Base-by-base conservation (phyloP, 805 yeast genomes). In the Pichia cabralensis region DNA sequence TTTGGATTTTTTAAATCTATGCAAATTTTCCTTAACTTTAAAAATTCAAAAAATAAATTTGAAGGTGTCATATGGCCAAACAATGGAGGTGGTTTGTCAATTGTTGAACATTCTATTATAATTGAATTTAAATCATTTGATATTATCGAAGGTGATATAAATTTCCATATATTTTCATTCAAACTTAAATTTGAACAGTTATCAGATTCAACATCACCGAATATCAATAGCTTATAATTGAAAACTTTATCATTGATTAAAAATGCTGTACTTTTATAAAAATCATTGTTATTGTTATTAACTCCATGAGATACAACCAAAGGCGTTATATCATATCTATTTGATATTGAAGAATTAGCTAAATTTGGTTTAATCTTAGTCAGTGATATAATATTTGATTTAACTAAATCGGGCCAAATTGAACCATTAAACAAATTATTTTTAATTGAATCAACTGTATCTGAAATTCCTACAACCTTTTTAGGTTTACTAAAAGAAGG, bases 131-230 rank as follows among this genome's bases (percentile, higher is more conserved):
- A 56, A 11, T 54, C 39, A 3, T 60, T 53, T 4, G 56, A 30
- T 0, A 60, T 47, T 1, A 80, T 61, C 20, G 61, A 45, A 0
- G 67, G 64, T 1, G 79, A 70, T 3, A 82, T 60, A 14, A 53
- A 44, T 3, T 51, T 34, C 95, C 95, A 84, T 3, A 83, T 66
- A 1, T 40, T 33, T 8, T 39, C 33, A 40, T 72, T 68, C 22
- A 51, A 48, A 18, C 60, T 45, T 19, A 53, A 39, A 7, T 54
- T 45, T 8, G 81, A 70, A 1, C 62, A 51, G 5, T 47, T 26
- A 50, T 83, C 94, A 31, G 80, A 67, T 50, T 86, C 95, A 23
- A 83, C 71, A 51, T 86, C 96, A 1, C 96, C 96, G 65, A 85
- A 84, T 3, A 80, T 53, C 8, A 85, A 53, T 3, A 85, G 31